Evolutionary conservation across 257 asterid species (phyloP), one percentile per base, ranked within the genome.

Genomic region (Solanum paucissectum): DNA sequence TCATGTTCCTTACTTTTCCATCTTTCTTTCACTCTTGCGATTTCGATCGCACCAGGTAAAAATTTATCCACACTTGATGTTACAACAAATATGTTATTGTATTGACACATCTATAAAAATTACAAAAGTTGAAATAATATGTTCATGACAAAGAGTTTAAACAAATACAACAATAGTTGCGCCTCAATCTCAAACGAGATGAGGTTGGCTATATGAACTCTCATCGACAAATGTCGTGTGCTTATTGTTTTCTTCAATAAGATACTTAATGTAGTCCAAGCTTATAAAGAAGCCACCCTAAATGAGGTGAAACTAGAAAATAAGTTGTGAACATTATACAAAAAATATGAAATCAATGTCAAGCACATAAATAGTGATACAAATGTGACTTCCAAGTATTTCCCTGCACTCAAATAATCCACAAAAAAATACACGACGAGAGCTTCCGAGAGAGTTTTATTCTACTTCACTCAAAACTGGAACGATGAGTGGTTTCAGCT

Each of bases 401-500:
- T 85, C 27, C 86, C 88, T n/a, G 79, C 38, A 16, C 21, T 83
- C 85, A 44, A 87, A 75, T 76, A 86, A 74, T 86, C 88, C 62
- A 81, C 77, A 58, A 87, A 89, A 83, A 74, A 75, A 16, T 84
- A 52, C 87, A 23, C 55, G 76, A 29, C 1, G 29, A 44, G 25
- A 27, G 85, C 8, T 79, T 79, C 10, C 10, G 34, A 14, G 69
- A 82, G 68, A 29, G 11, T 46, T 52, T 81, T 9, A 60, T 89
- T 91, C 94, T 82, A 93, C 99, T 88, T 94, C 99, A 49, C 89
- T 95, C 93, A 96, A 86, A 83, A 96, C 90, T 16, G 99, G 99
- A 87, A 96, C 99, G 66, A 96, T 95, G 27, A 96, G 97, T 73
- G 99, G 99, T 7, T 95, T 96, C 99, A 96, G 91, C 92, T 96